These are phyloP conservation scores for Phytophthora pisi DNA, from an alignment of 352 stramenopile species.

Conservation along the genomic window DNA sequence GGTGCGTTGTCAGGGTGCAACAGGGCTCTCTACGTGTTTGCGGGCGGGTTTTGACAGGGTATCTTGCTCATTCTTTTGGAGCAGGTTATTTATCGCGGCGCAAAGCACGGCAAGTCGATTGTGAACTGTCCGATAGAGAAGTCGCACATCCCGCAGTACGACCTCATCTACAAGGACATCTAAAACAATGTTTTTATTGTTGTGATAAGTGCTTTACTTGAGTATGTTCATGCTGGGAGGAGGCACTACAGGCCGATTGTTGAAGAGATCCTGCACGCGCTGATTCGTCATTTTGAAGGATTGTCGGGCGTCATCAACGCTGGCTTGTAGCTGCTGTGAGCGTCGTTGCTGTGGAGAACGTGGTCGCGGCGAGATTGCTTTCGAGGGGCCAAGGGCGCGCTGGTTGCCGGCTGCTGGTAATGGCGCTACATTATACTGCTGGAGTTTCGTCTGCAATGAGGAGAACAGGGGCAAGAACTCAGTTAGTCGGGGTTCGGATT, in stretches of 20 bases:
- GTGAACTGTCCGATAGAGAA: constrained; percentile 82
- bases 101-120: constrained; percentile 80
- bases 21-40: background rate
- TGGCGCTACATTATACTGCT: constrained; percentile 51
- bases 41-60: background rate
- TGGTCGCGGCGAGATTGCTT: constrained; percentile 3
- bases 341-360: constrained; percentile 28
- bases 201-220: constrained; percentile 14
- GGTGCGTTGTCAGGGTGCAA: constrained; percentile 32
- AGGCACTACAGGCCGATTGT: constrained; percentile 48
- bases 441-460: constrained; percentile 54
- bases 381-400: constrained; percentile 1
- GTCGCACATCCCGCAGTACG: constrained; percentile 79
- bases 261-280: constrained; percentile 64
- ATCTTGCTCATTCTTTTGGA: background rate
- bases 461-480: background rate
- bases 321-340: constrained; percentile 29
- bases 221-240: constrained; percentile 37
- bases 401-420: constrained; percentile 23
- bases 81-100: constrained; percentile 85
- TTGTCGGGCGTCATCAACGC: constrained; percentile 38
- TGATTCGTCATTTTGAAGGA: constrained; percentile 64
- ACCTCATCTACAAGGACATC: constrained; percentile 86
- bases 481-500: background rate
- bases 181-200: constrained; percentile 23